Conservation (phyloP, 2,329 filamentous ascomycete genomes). For the Tolypocladium album region DNA sequence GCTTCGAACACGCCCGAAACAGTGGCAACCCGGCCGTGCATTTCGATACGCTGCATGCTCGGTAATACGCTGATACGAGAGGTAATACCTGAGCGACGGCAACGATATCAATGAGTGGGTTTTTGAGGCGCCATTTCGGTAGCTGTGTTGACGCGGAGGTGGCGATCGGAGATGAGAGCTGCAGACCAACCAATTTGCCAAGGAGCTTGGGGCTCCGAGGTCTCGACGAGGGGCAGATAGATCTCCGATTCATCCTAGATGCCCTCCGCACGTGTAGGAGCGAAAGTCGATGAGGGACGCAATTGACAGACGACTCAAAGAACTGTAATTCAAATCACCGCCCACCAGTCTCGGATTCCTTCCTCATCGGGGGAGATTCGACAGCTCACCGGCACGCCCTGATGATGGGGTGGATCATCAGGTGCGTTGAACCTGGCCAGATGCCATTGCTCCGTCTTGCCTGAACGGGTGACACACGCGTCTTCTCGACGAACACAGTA, state of each 20-base stretch:
- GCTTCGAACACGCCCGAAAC: background rate
- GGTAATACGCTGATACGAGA: background rate
- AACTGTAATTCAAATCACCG: background rate
- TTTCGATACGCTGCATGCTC: background rate
- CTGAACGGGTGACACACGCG: background rate
- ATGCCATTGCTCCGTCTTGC: background rate
- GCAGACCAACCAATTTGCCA: background rate
- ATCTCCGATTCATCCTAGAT: background rate
- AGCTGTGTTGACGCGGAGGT: background rate
- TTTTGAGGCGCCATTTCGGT: background rate
- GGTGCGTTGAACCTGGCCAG: background rate
- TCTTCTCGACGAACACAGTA: background rate
- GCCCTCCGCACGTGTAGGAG: too few relatives aligned
- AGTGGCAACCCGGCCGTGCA: background rate
- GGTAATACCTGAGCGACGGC: background rate
- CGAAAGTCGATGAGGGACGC: background rate
- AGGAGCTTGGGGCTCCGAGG: background rate
- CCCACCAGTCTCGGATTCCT: background rate
- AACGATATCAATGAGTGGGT: background rate
- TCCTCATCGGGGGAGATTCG: background rate
- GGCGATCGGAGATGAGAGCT: background rate
- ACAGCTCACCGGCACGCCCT: background rate
- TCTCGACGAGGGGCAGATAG: background rate
- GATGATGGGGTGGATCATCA: background rate
- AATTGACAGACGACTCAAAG: background rate